Conservation (phyloP, 176 grass and related monocot species). For the Cenchrus purpureus region DNA sequence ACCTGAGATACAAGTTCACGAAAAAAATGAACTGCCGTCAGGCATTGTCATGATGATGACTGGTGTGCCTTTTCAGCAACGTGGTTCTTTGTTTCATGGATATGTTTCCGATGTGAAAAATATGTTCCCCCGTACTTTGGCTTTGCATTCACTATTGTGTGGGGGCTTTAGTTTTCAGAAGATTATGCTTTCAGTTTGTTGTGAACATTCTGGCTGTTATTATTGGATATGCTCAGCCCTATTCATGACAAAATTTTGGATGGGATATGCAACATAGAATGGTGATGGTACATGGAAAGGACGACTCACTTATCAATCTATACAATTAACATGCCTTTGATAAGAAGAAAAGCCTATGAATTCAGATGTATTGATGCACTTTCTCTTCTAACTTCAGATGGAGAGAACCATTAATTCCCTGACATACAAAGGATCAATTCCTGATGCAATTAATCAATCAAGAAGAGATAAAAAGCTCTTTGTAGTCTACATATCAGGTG, state of each 20-base stretch:
- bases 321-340: not conserved
- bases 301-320: not conserved
- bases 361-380: slow-evolving; percentile 9
- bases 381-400: slow-evolving; percentile 63
- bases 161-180: slow-evolving; percentile 2
- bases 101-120: not conserved
- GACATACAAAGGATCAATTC: slow-evolving; percentile 78
- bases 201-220: not conserved
- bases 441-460: slow-evolving; percentile 83
- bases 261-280: not conserved
- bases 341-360: not conserved
- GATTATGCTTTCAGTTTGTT: slow-evolving; percentile 17
- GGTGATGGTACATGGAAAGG: not conserved
- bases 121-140: not conserved
- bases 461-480: slow-evolving; percentile 86
- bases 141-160: not conserved
- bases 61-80: not conserved
- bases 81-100: not conserved
- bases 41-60: not conserved
- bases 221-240: not conserved
- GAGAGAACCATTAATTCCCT: slow-evolving; percentile 67
- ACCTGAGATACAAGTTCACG: not conserved
- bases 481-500: slow-evolving; percentile 95
- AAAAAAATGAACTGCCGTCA: not conserved
- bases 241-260: not conserved